These are phyloP conservation scores for Mortierella alpina DNA, from an alignment of 192 early-diverging fungal genomes.

Conservation along the genomic window DNA sequence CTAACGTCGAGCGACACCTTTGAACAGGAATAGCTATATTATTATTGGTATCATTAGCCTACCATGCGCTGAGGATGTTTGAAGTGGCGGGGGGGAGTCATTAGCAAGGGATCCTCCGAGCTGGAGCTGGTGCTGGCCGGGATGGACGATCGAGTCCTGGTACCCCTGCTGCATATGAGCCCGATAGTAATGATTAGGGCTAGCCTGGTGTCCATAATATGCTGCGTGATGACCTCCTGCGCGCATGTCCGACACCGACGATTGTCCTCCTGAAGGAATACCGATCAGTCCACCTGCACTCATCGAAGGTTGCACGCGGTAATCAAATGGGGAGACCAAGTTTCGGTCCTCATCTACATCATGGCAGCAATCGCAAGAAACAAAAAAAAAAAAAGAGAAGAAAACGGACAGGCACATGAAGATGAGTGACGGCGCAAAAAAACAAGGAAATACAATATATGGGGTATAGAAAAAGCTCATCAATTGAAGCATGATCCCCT, in stretches of 20 bases:
- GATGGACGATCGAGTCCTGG: conserved; percentile 41
- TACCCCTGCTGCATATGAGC: conserved; percentile 42
- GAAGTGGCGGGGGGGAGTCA: conserved; percentile 40
- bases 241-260: conserved; percentile 23
- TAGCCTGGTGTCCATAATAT: conserved; percentile 45
- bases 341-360: conserved; percentile 46
- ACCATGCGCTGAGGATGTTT: conserved; percentile 24
- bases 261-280: conserved; percentile 31
- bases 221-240: conserved; percentile 37
- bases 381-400: not conserved
- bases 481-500: not conserved
- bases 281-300: conserved; percentile 43
- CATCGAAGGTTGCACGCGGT: conserved; percentile 41
- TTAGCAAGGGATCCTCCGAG: conserved; percentile 38
- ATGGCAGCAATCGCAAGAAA: not conserved
- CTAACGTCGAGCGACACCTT: too few relatives aligned
- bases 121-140: conserved; percentile 44
- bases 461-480: too few relatives aligned
- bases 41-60: not conserved
- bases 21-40: too few relatives aligned
- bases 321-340: conserved; percentile 45
- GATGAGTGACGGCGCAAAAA: not conserved
- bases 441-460: too few relatives aligned
- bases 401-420: not conserved
- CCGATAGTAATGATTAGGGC: conserved; percentile 32